These are phyloP conservation scores for Lecanicillium sp. DNA, from an alignment of 2,329 filamentous ascomycete genomes.

Conservation along the genomic window DNA sequence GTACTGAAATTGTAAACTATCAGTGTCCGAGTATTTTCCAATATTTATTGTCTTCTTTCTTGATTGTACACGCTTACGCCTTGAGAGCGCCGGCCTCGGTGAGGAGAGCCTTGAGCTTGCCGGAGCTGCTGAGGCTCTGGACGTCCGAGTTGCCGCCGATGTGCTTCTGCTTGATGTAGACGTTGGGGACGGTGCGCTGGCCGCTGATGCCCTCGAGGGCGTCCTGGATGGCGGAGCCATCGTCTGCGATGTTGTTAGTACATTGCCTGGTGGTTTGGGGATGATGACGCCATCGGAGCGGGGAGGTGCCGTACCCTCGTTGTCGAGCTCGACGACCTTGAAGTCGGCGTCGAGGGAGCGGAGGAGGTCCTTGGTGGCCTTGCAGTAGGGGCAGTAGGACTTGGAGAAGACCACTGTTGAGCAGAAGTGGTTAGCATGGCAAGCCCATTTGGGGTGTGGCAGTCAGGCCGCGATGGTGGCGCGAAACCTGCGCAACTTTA, in stretches of 20 bases:
- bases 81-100: conserved; percentile 37
- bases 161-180: conserved; percentile 86
- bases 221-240: conserved; percentile 76
- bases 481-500: too few relatives aligned
- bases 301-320: conserved; percentile 58
- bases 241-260: conserved; percentile 49
- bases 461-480: too few relatives aligned
- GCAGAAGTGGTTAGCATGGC: not conserved
- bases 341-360: conserved; percentile 65
- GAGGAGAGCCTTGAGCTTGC: conserved; percentile 37
- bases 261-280: not conserved
- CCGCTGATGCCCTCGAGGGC: conserved; percentile 73
- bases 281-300: not conserved
- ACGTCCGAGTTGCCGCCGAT: conserved; percentile 96
- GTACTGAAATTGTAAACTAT: conserved; percentile 5
- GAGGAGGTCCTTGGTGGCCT: conserved; percentile 68
- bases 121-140: conserved; percentile 46
- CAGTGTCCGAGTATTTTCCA: conserved; percentile 8
- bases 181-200: conserved; percentile 90
- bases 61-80: conserved; percentile 37
- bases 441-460: not conserved
- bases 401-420: conserved; percentile 85
- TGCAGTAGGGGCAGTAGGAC: conserved; percentile 93
- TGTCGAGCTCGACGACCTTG: conserved; percentile 74
- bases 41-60: too few relatives aligned